Evolutionary conservation across 2,329 filamentous ascomycete genomes (phyloP).

Genomic region (Paecilomyces formosus): DNA sequence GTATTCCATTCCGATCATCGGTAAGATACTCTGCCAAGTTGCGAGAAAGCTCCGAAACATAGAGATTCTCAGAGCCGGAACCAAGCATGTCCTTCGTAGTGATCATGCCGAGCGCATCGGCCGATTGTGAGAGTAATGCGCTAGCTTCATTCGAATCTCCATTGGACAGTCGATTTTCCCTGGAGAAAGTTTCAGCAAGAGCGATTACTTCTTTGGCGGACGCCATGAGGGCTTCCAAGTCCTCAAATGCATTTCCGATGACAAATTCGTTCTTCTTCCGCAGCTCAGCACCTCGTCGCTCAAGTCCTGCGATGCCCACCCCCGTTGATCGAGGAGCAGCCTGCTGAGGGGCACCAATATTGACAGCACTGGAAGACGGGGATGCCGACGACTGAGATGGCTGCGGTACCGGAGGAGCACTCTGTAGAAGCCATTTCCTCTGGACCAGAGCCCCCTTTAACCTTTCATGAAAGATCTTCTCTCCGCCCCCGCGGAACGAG

Average conservation of each 20-base stretch:
- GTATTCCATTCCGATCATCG: conserved; percentile 70
- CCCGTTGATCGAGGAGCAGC: conserved; percentile 44
- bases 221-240: conserved; percentile 92
- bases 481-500: conserved; percentile 83
- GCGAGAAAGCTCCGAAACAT: conserved; percentile 77
- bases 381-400: conserved; percentile 34
- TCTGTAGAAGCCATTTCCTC: conserved; percentile 88
- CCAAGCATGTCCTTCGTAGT: conserved; percentile 92
- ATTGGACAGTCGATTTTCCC: conserved; percentile 53
- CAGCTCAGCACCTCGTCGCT: conserved; percentile 74
- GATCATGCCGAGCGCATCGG: conserved; percentile 75
- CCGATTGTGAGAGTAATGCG: conserved; percentile 70
- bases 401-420: conserved; percentile 78
- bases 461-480: conserved; percentile 82
- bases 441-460: conserved; percentile 83
- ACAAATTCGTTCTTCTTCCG: conserved; percentile 89
- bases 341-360: conserved; percentile 15
- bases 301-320: conserved; percentile 85
- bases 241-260: conserved; percentile 90
- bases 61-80: conserved; percentile 73
- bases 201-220: conserved; percentile 95
- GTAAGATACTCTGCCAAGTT: conserved; percentile 85
- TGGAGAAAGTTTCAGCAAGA: conserved; percentile 78
- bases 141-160: conserved; percentile 62
- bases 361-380: conserved; percentile 18